phyloP scores from a whole-genome alignment of 768 basidiomycete species.

The Panaeolus cyanescens region DNA sequence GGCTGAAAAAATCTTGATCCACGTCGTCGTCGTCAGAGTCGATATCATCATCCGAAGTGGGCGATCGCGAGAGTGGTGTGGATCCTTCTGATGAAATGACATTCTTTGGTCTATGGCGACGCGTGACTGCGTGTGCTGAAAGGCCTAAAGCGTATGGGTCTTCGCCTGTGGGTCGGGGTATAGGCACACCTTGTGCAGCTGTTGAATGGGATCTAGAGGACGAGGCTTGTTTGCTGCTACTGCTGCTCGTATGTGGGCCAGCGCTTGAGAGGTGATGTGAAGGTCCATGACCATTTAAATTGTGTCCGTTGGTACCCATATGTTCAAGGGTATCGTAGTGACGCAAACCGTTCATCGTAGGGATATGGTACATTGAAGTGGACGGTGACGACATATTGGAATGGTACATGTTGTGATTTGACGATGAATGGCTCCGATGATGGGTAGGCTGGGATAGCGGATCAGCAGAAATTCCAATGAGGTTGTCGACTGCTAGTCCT shows the following conservation, averaged over 20 bases:
- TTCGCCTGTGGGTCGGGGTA: slow-evolving; percentile 70
- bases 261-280: no score
- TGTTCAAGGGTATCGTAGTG: slow-evolving; percentile 2
- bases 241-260: background rate
- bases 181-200: slow-evolving; percentile 58
- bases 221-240: background rate
- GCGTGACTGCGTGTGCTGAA: slow-evolving; percentile 30
- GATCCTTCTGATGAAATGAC: background rate
- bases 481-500: slow-evolving; percentile 75
- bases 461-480: slow-evolving; percentile 72
- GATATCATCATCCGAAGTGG: background rate
- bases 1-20: background rate
- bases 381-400: slow-evolving; percentile 47
- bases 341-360: slow-evolving; percentile 30
- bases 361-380: slow-evolving; percentile 41
- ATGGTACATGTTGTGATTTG: slow-evolving; percentile 17
- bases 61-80: background rate
- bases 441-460: slow-evolving; percentile 75
- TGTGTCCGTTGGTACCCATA: background rate
- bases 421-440: slow-evolving; percentile 48
- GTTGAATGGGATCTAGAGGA: background rate
- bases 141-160: slow-evolving; percentile 35
- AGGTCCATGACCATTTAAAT: no score
- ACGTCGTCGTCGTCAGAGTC: background rate
- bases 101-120: background rate